A percentile compares a stretch with the other conserved stretches of the same genome.
These are phyloP conservation scores for Blastocladiella britannica DNA, from an alignment of 192 early-diverging fungal species.

Conservation along the genomic window DNA sequence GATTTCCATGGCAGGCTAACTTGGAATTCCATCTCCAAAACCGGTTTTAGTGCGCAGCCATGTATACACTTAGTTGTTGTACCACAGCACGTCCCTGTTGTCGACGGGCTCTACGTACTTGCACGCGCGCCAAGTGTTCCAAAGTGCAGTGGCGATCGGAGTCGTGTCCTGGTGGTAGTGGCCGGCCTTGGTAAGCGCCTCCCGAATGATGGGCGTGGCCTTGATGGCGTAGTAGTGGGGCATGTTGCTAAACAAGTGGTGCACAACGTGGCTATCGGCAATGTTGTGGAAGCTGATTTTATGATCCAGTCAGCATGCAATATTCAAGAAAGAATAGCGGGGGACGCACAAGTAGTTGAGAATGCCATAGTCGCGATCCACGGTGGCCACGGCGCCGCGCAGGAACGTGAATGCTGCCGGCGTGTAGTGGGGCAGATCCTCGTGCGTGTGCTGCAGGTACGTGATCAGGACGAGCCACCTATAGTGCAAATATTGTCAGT, in stretches of 20 bases:
- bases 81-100: constrained; percentile 58
- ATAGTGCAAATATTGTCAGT: no score
- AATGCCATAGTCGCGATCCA: constrained; percentile 21
- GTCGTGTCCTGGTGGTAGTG: constrained; percentile 61
- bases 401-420: constrained; percentile 74
- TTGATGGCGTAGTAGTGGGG: constrained; percentile 84
- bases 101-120: constrained; percentile 65
- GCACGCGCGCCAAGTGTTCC: constrained; percentile 46
- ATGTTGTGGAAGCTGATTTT: constrained; percentile 64
- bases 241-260: constrained; percentile 94
- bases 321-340: no score
- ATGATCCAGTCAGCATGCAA: no score
- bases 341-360: constrained; percentile 10
- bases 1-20: no score
- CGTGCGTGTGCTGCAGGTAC: constrained; percentile 81
- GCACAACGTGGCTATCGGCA: constrained; percentile 79
- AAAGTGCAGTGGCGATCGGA: constrained; percentile 42
- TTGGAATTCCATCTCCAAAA: no score
- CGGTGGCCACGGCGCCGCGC: constrained; percentile 40
- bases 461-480: constrained; percentile 97
- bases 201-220: constrained; percentile 59
- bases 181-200: constrained; percentile 42
- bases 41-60: no score
- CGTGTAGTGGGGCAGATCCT: constrained; percentile 69
- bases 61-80: constrained; percentile 14